phyloP scores from a whole-genome alignment of 805 yeast genomes.

The Pichia kluyveri region DNA sequence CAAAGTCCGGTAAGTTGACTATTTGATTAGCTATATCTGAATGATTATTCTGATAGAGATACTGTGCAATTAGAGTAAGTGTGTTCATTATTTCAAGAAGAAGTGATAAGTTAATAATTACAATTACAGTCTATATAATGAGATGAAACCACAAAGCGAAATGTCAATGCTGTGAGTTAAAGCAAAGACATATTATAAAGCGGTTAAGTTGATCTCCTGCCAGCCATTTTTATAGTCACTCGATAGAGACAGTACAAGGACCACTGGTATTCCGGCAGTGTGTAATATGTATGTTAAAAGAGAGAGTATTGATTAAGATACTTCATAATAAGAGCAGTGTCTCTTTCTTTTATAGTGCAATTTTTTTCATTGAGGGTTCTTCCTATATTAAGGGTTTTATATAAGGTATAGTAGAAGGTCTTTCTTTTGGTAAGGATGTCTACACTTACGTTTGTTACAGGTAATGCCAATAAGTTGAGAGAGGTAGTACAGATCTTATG shows the following conservation, averaged over 20 bases:
- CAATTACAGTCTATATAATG: too few species aligned
- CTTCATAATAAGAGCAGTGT: too few species aligned
- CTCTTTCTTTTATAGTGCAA: too few species aligned
- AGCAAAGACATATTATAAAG: conserved; percentile 20
- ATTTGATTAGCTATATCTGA: background rate
- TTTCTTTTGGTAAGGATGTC: background rate
- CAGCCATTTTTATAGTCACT: conserved; percentile 32
- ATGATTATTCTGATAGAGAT: background rate
- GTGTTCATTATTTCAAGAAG: background rate
- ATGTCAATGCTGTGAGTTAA: conserved; percentile 11
- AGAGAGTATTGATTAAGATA: background rate
- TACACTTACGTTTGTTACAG: conserved; percentile 39
- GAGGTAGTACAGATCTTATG: conserved; percentile 76
- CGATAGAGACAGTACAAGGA: conserved; percentile 23
- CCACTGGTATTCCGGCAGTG: conserved; percentile 36
- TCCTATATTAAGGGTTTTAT: background rate
- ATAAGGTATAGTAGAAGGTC: background rate
- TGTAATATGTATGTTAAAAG: conserved; percentile 20
- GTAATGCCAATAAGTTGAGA: conserved; percentile 77
- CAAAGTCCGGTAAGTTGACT: conserved; percentile 1
- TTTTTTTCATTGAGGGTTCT: background rate
- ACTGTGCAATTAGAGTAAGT: conserved; percentile 5
- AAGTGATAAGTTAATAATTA: background rate
- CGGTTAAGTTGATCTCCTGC: conserved; percentile 26
- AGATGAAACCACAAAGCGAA: conserved; percentile 27